These are phyloP conservation scores for Rheum nobile DNA, from an alignment of 148 eudicot genomes.

Conservation along the genomic window DNA sequence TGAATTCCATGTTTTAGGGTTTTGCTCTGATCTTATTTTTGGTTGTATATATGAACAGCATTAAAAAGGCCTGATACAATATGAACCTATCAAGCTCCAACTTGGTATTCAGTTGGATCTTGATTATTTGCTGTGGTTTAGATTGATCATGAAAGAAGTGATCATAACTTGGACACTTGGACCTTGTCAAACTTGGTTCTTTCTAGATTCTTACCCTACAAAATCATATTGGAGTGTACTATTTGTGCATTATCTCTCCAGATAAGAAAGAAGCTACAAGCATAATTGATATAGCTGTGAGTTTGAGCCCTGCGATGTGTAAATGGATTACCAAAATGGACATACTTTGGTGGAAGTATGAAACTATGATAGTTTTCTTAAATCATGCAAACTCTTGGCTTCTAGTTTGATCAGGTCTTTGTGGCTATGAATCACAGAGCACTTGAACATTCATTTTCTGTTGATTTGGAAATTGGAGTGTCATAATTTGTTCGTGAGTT, in stretches of 20 bases:
- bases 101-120: not conserved
- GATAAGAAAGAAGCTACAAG: not conserved
- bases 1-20: not conserved
- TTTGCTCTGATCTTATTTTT: not conserved
- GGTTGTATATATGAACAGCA: not conserved
- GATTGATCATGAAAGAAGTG: not conserved
- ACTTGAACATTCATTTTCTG: not conserved
- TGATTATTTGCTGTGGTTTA: not conserved
- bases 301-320: not conserved
- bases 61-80: not conserved
- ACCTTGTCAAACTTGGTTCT: not conserved
- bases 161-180: not conserved
- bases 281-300: not conserved
- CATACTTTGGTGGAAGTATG: not conserved
- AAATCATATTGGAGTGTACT: not conserved
- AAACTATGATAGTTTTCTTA: not conserved
- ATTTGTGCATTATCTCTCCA: not conserved
- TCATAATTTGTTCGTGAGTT: not conserved
- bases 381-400: not conserved
- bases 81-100: not conserved
- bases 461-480: not conserved
- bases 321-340: not conserved
- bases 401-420: not conserved
- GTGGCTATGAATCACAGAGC: not conserved
- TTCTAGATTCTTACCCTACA: too few relatives aligned